Percentiles rank a stretch among this genome's conserved stretches.
These are phyloP conservation scores for Alternaria triticina DNA, from an alignment of 2,329 filamentous ascomycete species.

Conservation along the genomic window DNA sequence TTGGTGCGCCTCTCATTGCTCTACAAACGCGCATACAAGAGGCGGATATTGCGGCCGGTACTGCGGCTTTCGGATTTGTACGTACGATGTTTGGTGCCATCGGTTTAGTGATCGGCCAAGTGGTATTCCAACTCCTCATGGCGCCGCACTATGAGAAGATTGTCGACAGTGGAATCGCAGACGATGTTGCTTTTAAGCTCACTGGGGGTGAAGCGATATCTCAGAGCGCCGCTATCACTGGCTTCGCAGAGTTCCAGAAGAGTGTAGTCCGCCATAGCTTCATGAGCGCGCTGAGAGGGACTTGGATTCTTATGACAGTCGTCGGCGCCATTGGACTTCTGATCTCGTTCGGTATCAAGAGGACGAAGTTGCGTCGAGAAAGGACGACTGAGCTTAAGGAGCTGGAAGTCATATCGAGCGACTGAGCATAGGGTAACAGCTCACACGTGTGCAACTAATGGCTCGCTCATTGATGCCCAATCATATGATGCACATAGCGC, in stretches of 20 bases:
- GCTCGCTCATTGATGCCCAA: not conserved
- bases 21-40: slow-evolving; percentile 66
- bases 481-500: not conserved
- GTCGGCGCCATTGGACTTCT: slow-evolving; percentile 45
- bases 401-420: not conserved
- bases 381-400: not conserved
- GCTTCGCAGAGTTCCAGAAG: slow-evolving; percentile 39
- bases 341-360: slow-evolving; percentile 43
- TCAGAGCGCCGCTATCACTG: slow-evolving; percentile 28
- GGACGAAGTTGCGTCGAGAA: slow-evolving; percentile 31
- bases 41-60: slow-evolving; percentile 59
- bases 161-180: slow-evolving; percentile 23
- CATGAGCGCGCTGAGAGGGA: slow-evolving; percentile 52
- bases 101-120: slow-evolving; percentile 58
- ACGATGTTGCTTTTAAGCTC: slow-evolving; percentile 31
- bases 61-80: slow-evolving; percentile 58
- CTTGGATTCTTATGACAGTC: slow-evolving; percentile 60
- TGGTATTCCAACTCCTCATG: slow-evolving; percentile 65
- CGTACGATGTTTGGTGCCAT: slow-evolving; percentile 55
- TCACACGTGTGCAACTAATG: not conserved
- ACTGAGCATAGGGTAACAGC: not conserved
- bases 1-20: slow-evolving; percentile 60
- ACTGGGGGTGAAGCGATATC: slow-evolving; percentile 42
- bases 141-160: slow-evolving; percentile 47
- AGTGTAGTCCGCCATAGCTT: slow-evolving; percentile 51